These are phyloP conservation scores for Saccharomycopsis amapae DNA, from an alignment of 805 yeast species.

Conservation along the genomic window DNA sequence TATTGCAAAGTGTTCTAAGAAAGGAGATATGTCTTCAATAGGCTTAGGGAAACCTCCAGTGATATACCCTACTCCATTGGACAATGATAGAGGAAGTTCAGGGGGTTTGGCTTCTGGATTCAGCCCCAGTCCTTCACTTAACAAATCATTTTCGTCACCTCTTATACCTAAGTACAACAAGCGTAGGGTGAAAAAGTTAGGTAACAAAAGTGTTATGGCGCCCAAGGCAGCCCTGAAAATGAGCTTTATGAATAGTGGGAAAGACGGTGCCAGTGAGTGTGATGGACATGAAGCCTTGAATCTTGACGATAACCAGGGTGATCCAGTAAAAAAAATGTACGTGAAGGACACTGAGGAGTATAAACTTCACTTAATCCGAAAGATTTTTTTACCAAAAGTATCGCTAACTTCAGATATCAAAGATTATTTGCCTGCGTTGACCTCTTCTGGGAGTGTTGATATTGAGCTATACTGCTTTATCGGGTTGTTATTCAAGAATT, in stretches of 20 bases:
- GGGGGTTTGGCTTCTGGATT: not conserved
- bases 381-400: slow-evolving; percentile 25
- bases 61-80: slow-evolving; percentile 21
- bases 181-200: slow-evolving; percentile 12
- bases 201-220: not conserved
- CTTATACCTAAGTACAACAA: slow-evolving; percentile 13
- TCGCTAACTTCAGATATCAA: slow-evolving; percentile 20
- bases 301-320: not conserved
- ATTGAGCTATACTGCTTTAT: slow-evolving; percentile 39
- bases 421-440: slow-evolving; percentile 33
- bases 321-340: not conserved
- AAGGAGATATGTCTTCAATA: slow-evolving; percentile 14
- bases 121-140: not conserved
- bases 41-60: slow-evolving; percentile 21
- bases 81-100: slow-evolving; percentile 1
- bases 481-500: slow-evolving; percentile 40
- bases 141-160: slow-evolving; percentile 8
- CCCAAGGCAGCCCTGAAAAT: not conserved
- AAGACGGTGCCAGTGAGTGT: too few species aligned
- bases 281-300: not conserved
- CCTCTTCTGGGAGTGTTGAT: slow-evolving; percentile 36
- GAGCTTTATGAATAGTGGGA: too few species aligned
- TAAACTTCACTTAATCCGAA: slow-evolving; percentile 25
- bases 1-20: too few species aligned
- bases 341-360: slow-evolving; percentile 26